Conservation (phyloP, 352 stramenopile species). For the Globisporangium iwayamae region DNA sequence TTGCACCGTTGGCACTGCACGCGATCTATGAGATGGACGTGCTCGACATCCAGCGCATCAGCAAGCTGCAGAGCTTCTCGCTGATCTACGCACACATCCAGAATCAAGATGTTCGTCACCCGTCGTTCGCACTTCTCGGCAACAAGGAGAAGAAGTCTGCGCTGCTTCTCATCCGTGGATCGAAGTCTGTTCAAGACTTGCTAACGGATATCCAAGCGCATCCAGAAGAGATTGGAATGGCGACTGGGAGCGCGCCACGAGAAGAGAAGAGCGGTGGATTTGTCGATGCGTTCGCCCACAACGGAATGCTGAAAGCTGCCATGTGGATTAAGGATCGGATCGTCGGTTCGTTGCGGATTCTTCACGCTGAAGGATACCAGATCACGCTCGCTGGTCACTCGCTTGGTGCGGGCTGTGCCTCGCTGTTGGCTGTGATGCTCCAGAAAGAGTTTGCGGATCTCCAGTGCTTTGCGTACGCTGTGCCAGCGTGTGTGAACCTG, state of each 20-base stretch:
- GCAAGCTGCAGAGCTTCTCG: slow-evolving; percentile 69
- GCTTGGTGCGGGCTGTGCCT: slow-evolving; percentile 71
- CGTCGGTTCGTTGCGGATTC: slow-evolving; percentile 61
- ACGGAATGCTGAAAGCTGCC: slow-evolving; percentile 82
- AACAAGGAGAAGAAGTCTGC: slow-evolving; percentile 80
- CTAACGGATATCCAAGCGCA: slow-evolving; percentile 84
- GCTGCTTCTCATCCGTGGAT: slow-evolving; percentile 75
- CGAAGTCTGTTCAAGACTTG: slow-evolving; percentile 83
- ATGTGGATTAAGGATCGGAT: slow-evolving; percentile 88
- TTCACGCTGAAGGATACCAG: slow-evolving; percentile 76
- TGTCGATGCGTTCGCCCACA: slow-evolving; percentile 84
- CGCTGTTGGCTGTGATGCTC: slow-evolving; percentile 79
- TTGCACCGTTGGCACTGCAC: slow-evolving; percentile 72
- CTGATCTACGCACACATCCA: slow-evolving; percentile 83
- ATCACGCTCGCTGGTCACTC: slow-evolving; percentile 83
- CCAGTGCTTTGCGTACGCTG: slow-evolving; percentile 83
- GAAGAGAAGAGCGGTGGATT: slow-evolving; percentile 61
- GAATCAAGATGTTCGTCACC: slow-evolving; percentile 74
- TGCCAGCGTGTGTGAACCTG: slow-evolving; percentile 81
- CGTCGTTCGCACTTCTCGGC: slow-evolving; percentile 74
- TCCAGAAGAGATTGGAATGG: slow-evolving; percentile 64
- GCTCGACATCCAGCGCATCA: slow-evolving; percentile 82
- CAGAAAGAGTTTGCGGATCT: slow-evolving; percentile 82
- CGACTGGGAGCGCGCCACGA: slow-evolving; percentile 29
- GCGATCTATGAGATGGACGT: slow-evolving; percentile 84